These are phyloP conservation scores for Spergularia bocconei DNA, from an alignment of 148 eudicot species.

Conservation along the genomic window DNA sequence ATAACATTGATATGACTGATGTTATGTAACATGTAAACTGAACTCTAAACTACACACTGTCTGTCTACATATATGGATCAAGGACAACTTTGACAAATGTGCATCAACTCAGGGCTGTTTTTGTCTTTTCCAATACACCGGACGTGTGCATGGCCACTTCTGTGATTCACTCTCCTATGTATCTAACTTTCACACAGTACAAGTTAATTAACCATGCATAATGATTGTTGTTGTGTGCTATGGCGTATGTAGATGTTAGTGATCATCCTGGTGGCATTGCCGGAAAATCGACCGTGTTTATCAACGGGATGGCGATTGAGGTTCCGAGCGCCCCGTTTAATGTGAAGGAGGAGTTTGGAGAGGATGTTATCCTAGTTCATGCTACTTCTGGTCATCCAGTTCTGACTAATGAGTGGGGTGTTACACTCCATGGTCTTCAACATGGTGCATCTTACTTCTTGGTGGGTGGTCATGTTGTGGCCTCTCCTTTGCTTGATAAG, in stretches of 20 bases:
- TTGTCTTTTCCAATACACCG: conserved; percentile 21
- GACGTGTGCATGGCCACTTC: conserved; percentile 69
- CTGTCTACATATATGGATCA: conserved; percentile 13
- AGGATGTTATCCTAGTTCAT: conserved; percentile 60
- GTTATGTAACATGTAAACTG: conserved; percentile 28
- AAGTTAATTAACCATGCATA: not conserved
- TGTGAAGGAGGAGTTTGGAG: conserved; percentile 76
- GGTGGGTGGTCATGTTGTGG: conserved; percentile 41
- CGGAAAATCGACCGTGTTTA: conserved; percentile 61
- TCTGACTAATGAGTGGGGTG: conserved; percentile 74
- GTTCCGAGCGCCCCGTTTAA: conserved; percentile 58
- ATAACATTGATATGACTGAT: conserved; percentile 30
- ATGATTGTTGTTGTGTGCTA: not conserved
- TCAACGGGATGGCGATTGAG: conserved; percentile 72
- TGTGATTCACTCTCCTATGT: conserved; percentile 41
- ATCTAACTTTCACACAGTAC: conserved; percentile 1
- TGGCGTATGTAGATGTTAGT: conserved; percentile 40
- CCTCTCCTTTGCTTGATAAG: conserved; percentile 29
- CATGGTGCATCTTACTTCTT: conserved; percentile 77
- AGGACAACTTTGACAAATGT: conserved; percentile 27
- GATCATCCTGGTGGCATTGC: conserved; percentile 24
- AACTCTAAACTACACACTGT: conserved; percentile 12
- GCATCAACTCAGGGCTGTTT: not conserved
- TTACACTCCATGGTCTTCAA: conserved; percentile 69
- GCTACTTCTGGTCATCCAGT: conserved; percentile 63